phyloP scores from a whole-genome alignment of 805 yeast genomes.

The Lipomyces starkeyi region DNA sequence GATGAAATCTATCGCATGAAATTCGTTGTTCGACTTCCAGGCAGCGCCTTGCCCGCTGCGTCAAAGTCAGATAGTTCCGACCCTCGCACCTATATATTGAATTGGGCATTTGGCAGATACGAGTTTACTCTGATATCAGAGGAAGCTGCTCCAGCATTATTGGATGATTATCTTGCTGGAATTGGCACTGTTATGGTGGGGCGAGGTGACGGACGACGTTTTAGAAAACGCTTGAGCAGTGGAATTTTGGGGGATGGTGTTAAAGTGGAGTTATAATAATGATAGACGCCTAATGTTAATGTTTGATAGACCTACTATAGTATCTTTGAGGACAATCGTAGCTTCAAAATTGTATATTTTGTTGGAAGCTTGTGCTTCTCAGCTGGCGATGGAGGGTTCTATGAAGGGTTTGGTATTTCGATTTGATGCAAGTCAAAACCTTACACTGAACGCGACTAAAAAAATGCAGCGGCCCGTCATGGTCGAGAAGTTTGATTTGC shows the following conservation, averaged over 20 bases:
- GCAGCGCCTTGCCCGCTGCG: conserved; percentile 13
- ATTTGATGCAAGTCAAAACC: too few relatives aligned
- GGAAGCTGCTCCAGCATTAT: conserved; percentile 14
- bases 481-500: background rate
- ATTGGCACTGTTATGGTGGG: conserved; percentile 39
- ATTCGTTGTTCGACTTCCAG: conserved; percentile 23
- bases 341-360: too few relatives aligned
- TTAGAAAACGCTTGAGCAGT: conserved; percentile 24
- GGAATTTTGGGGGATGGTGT: conserved; percentile 22
- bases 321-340: background rate
- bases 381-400: too few relatives aligned
- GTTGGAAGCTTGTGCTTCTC: too few relatives aligned
- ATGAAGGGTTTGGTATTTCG: too few relatives aligned
- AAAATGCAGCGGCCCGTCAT: too few relatives aligned
- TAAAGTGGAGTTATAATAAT: conserved; percentile 13
- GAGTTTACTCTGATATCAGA: conserved; percentile 30
- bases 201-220: conserved; percentile 36
- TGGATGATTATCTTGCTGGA: conserved; percentile 26
- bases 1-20: conserved; percentile 39
- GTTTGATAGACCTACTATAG: background rate
- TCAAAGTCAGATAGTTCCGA: background rate
- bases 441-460: too few relatives aligned
- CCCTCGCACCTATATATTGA: conserved; percentile 19
- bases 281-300: background rate
- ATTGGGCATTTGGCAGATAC: conserved; percentile 40